Percentiles rank a stretch among this genome's conserved stretches.
Evolutionary conservation across 306 rosid species (phyloP).

Genomic region (Quillaja saponaria): DNA sequence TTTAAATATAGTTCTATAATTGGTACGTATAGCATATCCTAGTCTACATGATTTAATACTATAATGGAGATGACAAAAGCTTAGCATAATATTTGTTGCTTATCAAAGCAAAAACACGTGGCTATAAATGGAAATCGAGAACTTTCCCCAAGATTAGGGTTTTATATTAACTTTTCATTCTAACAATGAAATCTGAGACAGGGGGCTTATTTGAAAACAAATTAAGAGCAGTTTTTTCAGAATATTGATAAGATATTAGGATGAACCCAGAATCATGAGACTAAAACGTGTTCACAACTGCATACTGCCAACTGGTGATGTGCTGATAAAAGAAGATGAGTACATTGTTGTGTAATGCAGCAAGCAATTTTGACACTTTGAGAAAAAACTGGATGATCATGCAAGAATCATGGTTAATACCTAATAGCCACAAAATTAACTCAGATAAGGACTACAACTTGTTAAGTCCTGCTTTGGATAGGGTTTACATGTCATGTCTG

Average conservation of each 20-base stretch:
- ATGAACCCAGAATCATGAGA: conserved; percentile 38
- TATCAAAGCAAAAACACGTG: conserved; percentile 34
- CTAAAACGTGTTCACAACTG: conserved; percentile 20
- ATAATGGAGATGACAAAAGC: neutral
- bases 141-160: conserved; percentile 32
- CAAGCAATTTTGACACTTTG: too few species aligned
- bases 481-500: too few species aligned
- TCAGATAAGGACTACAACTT: too few species aligned
- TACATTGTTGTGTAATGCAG: neutral
- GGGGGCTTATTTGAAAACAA: neutral
- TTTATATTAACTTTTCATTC: conserved; percentile 4
- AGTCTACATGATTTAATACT: neutral
- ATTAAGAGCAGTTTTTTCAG: conserved; percentile 18
- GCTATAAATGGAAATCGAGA: conserved; percentile 31
- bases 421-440: too few species aligned
- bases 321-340: neutral
- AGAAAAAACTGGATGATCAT: too few species aligned
- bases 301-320: neutral
- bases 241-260: neutral
- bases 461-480: too few species aligned
- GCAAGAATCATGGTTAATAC: too few species aligned
- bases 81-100: conserved; percentile 3
- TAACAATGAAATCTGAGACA: conserved; percentile 25
- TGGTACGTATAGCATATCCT: conserved; percentile 12
- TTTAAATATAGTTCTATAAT: conserved; percentile 16